Conservation (phyloP, 2,329 filamentous ascomycete genomes). For the Ophiostoma quercus region DNA sequence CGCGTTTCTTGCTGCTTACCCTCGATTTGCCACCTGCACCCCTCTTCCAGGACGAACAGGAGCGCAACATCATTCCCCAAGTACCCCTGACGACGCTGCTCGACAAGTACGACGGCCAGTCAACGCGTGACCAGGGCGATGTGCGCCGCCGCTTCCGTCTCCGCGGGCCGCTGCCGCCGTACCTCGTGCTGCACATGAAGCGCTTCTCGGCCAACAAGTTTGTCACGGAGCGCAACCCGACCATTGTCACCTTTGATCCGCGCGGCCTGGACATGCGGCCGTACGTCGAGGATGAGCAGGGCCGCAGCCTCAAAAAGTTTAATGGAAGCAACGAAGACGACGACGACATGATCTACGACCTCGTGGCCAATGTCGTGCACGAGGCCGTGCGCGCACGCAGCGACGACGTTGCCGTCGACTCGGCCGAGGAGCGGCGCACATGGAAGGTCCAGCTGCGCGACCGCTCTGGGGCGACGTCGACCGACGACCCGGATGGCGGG, state of each 20-base stretch:
- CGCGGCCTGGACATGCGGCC: conserved; percentile 77
- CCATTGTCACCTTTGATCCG: conserved; percentile 93
- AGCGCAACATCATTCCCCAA: conserved; percentile 94
- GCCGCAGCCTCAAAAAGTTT: conserved; percentile 31
- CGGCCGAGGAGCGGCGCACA: conserved; percentile 77
- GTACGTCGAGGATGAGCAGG: conserved; percentile 76
- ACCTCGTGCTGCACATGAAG: conserved; percentile 90
- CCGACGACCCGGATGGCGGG: neutral
- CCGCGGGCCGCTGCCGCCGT: conserved; percentile 84
- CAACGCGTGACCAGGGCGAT: conserved; percentile 80
- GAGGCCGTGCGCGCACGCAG: conserved; percentile 66
- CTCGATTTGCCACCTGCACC: conserved; percentile 88
- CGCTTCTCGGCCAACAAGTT: conserved; percentile 97
- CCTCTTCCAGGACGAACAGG: conserved; percentile 90
- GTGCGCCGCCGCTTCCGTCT: conserved; percentile 85
- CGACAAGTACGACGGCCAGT: conserved; percentile 85
- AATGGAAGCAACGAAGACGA: conserved; percentile 67
- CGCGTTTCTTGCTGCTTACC: conserved; percentile 84
- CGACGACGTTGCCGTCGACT: conserved; percentile 76
- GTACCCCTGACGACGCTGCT: conserved; percentile 78
- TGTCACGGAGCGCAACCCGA: conserved; percentile 90
- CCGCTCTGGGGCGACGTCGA: conserved; percentile 55
- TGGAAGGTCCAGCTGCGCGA: conserved; percentile 92
- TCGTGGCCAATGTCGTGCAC: conserved; percentile 90
- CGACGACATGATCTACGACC: conserved; percentile 92